Evolutionary conservation across 306 rosid genomes (phyloP).

Genomic region (Trifolium dubium): DNA sequence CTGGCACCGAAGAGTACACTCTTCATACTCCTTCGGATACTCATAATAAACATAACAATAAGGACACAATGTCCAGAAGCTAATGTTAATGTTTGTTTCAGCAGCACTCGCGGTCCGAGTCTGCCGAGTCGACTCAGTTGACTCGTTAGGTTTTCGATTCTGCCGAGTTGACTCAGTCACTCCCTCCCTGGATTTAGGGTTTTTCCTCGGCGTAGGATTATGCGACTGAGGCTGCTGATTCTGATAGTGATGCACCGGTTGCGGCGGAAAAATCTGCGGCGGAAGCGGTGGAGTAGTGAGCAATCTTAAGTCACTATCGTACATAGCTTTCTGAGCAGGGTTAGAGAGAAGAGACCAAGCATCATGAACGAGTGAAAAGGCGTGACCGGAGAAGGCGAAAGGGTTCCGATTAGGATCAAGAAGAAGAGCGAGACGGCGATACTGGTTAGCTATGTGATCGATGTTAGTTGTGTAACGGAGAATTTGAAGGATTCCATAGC

Average conservation of each 20-base stretch:
- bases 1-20: conserved; percentile 84
- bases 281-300: conserved; percentile 46
- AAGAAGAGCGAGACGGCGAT: conserved; percentile 77
- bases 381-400: conserved; percentile 64
- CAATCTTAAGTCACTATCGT: conserved; percentile 65
- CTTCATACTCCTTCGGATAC: conserved; percentile 78
- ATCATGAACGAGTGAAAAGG: conserved; percentile 80
- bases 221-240: conserved; percentile 33
- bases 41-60: conserved; percentile 82
- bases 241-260: conserved; percentile 1
- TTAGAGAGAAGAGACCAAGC: conserved; percentile 88
- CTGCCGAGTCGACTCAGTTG: conserved; percentile 45
- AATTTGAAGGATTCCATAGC: conserved; percentile 81
- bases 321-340: conserved; percentile 64
- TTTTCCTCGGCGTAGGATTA: conserved; percentile 42
- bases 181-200: conserved; percentile 46
- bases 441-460: conserved; percentile 78
- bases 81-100: conserved; percentile 36
- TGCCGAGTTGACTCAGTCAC: conserved; percentile 39
- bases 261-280: not conserved
- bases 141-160: conserved; percentile 47
- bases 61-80: conserved; percentile 97
- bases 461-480: conserved; percentile 68
- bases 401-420: conserved; percentile 71
- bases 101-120: conserved; percentile 33